phyloP scores from a whole-genome alignment of 1,284 basidiomycete species.

The Cystobasidium sp. region DNA sequence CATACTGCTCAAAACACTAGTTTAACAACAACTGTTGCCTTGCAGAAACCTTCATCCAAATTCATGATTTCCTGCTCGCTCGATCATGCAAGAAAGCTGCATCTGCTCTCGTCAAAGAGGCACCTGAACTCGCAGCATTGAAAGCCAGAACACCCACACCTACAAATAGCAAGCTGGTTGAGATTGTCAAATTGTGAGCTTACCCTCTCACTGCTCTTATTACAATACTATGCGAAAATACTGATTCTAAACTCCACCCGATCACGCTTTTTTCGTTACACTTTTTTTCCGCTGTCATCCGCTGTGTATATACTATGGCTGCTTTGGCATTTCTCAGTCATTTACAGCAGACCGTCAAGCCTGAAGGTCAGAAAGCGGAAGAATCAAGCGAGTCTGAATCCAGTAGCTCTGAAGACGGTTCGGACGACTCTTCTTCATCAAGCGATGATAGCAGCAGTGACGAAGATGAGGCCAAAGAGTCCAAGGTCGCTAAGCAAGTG shows the following conservation, averaged over 20 bases:
- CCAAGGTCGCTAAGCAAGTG: not conserved
- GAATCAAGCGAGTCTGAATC: not conserved
- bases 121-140: conserved; percentile 41
- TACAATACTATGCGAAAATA: not conserved
- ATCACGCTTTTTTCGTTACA: conserved; percentile 11
- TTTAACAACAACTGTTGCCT: not conserved
- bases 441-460: conserved; percentile 8
- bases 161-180: conserved; percentile 26
- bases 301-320: no score
- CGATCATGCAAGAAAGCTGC: conserved; percentile 66
- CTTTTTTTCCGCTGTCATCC: not conserved
- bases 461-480: conserved; percentile 10
- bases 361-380: conserved; percentile 1
- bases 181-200: conserved; percentile 19
- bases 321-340: not conserved
- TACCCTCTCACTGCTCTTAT: not conserved
- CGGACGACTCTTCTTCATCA: conserved; percentile 3
- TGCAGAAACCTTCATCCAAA: conserved; percentile 59
- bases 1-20: not conserved
- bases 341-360: conserved; percentile 1
- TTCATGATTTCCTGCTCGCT: conserved; percentile 71
- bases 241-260: not conserved
- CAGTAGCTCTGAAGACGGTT: conserved; percentile 17
- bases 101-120: conserved; percentile 48
- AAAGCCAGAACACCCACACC: conserved; percentile 11